phyloP scores from a whole-genome alignment of 148 eudicot genomes.

The Talinum fruticosum region DNA sequence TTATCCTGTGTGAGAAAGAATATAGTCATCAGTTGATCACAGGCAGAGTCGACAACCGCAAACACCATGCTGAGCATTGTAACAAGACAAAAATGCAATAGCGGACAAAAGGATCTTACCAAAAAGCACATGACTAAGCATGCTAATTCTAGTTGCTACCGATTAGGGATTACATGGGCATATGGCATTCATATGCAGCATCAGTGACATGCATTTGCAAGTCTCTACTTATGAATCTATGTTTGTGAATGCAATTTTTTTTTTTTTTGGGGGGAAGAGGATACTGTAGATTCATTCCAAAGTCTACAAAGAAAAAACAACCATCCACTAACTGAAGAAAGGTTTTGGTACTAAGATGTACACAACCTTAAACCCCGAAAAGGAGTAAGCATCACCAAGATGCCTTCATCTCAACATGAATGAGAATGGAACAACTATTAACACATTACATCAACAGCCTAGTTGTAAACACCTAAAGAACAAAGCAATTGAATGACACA shows the following conservation, averaged over 20 bases:
- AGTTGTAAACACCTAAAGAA: not conserved
- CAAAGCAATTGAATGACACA: constrained; percentile 22
- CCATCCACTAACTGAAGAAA: too few species aligned
- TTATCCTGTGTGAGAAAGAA: constrained; percentile 43
- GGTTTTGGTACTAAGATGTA: not conserved
- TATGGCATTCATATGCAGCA: too few species aligned
- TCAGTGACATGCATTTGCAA: too few species aligned
- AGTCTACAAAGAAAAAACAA: too few species aligned
- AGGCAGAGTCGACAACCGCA: not conserved
- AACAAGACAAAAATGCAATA: not conserved
- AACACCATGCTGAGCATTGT: not conserved
- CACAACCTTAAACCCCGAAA: not conserved
- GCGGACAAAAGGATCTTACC: not conserved
- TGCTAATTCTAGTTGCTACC: too few species aligned
- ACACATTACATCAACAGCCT: not conserved
- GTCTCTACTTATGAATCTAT: too few species aligned
- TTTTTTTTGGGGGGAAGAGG: too few species aligned
- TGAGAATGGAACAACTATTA: not conserved
- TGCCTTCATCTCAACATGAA: too few species aligned
- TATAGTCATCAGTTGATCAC: not conserved
- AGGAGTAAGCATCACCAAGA: too few species aligned
- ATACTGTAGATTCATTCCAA: too few species aligned
- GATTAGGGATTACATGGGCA: too few species aligned
- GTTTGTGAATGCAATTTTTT: too few species aligned
- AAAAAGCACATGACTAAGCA: not conserved